phyloP scores from a whole-genome alignment of 805 yeast genomes.

The Pichia manshurica region DNA sequence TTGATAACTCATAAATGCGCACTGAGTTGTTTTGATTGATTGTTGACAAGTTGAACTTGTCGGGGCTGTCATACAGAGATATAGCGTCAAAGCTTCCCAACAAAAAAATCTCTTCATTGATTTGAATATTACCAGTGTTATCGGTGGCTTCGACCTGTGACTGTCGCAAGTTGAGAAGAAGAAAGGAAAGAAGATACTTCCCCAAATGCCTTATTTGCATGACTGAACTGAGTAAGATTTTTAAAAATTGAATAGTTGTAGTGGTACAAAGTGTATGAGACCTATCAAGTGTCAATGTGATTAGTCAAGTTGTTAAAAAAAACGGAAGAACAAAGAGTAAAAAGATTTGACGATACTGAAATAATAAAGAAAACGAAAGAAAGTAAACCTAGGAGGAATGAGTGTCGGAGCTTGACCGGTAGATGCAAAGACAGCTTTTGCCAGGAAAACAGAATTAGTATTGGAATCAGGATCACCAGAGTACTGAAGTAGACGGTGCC shows the following conservation, averaged over 20 bases:
- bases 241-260: too few relatives aligned
- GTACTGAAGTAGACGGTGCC: too few relatives aligned
- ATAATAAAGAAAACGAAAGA: background rate
- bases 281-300: too few relatives aligned
- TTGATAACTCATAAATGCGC: constrained; percentile 20
- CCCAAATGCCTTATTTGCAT: too few relatives aligned
- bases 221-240: too few relatives aligned
- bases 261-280: too few relatives aligned
- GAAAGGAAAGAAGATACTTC: background rate
- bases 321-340: background rate
- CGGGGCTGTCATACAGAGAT: constrained; percentile 12
- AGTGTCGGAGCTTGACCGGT: background rate
- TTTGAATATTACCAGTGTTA: background rate
- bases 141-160: background rate
- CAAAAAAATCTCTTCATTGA: constrained; percentile 21
- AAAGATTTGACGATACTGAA: background rate
- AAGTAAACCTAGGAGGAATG: background rate
- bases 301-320: too few relatives aligned
- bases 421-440: background rate
- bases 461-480: too few relatives aligned
- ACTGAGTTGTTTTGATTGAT: constrained; percentile 1
- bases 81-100: constrained; percentile 26
- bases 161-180: background rate
- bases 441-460: background rate
- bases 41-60: constrained; percentile 22